Percentiles rank a stretch among this genome's conserved stretches.
phyloP scores from a whole-genome alignment of 139 green algal species.

The Diplosphaera chodatii region DNA sequence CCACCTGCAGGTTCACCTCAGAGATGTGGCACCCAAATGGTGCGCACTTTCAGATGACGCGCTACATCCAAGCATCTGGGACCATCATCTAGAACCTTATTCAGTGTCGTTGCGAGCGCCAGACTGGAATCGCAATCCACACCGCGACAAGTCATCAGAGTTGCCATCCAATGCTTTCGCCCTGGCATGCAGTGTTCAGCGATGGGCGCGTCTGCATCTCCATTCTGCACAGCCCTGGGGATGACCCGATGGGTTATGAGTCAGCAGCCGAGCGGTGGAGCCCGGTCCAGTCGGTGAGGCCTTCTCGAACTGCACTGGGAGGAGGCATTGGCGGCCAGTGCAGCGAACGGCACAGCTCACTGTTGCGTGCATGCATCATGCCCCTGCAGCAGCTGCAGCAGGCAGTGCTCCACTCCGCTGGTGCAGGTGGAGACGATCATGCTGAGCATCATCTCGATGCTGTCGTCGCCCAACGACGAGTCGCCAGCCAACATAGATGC shows the following conservation, averaged over 20 bases:
- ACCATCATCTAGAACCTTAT: background rate
- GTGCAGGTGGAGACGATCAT: constrained; percentile 96
- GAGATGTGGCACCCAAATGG: constrained; percentile 99
- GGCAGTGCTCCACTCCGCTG: background rate
- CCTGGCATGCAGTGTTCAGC: constrained; percentile 74
- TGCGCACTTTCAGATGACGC: constrained; percentile 72
- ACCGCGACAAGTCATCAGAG: too few species aligned
- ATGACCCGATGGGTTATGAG: constrained; percentile 96
- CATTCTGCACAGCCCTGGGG: constrained; percentile 93
- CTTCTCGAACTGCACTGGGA: too few species aligned
- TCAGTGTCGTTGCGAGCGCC: too few species aligned
- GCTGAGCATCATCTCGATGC: constrained; percentile 98
- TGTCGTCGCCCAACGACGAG: constrained; percentile 98
- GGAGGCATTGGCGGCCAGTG: too few species aligned
- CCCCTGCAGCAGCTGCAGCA: too few species aligned
- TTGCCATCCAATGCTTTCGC: too few species aligned
- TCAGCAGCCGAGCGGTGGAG: constrained; percentile 91
- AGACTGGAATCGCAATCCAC: too few species aligned
- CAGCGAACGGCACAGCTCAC: background rate
- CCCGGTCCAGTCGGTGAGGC: constrained; percentile 93
- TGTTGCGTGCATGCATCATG: background rate
- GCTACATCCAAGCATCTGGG: background rate
- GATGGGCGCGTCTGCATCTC: constrained; percentile 99
- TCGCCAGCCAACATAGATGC: constrained; percentile 98
- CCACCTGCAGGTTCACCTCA: constrained; percentile 89